Evolutionary conservation across 352 stramenopile species (phyloP), one percentile per base, ranked within the genome.

Genomic region (Globisporangium parvum): DNA sequence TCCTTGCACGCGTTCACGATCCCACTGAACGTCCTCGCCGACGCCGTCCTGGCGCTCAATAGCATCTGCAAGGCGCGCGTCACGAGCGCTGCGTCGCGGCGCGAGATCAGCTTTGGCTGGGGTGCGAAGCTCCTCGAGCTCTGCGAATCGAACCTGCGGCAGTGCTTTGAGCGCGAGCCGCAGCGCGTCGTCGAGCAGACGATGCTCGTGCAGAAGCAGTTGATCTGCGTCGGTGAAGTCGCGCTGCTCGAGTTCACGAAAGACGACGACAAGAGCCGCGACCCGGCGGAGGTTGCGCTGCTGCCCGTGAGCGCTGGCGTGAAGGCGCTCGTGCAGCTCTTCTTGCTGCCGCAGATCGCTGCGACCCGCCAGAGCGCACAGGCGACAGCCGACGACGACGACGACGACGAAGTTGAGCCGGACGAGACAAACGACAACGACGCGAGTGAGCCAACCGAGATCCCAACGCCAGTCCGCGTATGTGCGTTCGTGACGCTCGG

Each of bases 401-500:
- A 66, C 24, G 60, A 71, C 45, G 55, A 72, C 57, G 40, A 75
- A n/a, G n/a, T n/a, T 47, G 28, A 46, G 39, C 51, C 45, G 20
- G 49, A 61, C 28, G 58, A n/a, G n/a, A n/a, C n/a, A n/a, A n/a
- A 60, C 57, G 47, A 62, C 21, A 57, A 69, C 35, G 55, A 70
- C 58, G 35, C 10, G 21, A 56, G 12, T 15, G 41, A 9, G 10
- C 31, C 59, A 31, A 66, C 77, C 0, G 62, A 62, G 18, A 90
- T 94, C 23, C 87, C 90, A 10, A 82, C 75, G 20, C 71, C 71
- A 12, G 69, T 98, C 40, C 79, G 96, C 23, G 93, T 97, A 14
- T 95, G 95, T 63, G 95, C 93, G 6, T 98, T 98, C 64, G 75
- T 97, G 15, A 93, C 91, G 1, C 65, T 98, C 23, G 96, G 96